Base-by-base conservation (phyloP, 495 filamentous ascomycete genomes). In the Polyplosphaeria fusca region DNA sequence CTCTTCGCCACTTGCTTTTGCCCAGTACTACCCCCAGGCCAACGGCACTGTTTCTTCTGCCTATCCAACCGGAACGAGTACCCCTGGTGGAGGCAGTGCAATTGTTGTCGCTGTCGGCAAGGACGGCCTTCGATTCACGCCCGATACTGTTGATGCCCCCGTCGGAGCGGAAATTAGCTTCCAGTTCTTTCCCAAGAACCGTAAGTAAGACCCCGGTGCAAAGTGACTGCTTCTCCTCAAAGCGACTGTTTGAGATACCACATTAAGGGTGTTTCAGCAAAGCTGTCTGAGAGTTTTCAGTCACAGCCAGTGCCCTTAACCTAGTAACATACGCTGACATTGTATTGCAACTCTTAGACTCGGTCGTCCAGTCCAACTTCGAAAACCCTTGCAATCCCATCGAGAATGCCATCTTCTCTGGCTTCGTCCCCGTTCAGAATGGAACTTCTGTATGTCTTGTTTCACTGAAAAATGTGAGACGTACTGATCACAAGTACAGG, bases 151-250 rank as follows among this genome's bases (percentile, higher is more conserved):
- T 54, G 71, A 70, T 2, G 82, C 80, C 2, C 68, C 71, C 4
- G 62, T 74, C 3, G 82, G 81, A 23, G 81, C 84, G 44, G 68
- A 74, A 0, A 67, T 87, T 47, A 74, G 77, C 12, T 87, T 84
- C 60, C 68, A 77, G 49, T 87, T 84, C 71, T 85, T 79, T 55
- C 76, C 82, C 1, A 68, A 76, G 58, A 84, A 83, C 53, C 84
- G 86, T n/a, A n/a, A n/a, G n/a, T n/a, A n/a, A n/a, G n/a, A n/a
- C n/a, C n/a, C n/a, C n/a, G n/a, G n/a, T n/a, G n/a, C n/a, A n/a
- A n/a, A n/a, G n/a, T n/a, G n/a, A n/a, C n/a, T n/a, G n/a, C n/a
- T n/a, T n/a, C n/a, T n/a, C n/a, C n/a, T n/a, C n/a, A n/a, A n/a
- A n/a, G n/a, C n/a, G n/a, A n/a, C n/a, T n/a, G n/a, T n/a, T n/a